Base-by-base conservation (phyloP, 176 grass and related monocot genomes). In the Oryza glaberrima region DNA sequence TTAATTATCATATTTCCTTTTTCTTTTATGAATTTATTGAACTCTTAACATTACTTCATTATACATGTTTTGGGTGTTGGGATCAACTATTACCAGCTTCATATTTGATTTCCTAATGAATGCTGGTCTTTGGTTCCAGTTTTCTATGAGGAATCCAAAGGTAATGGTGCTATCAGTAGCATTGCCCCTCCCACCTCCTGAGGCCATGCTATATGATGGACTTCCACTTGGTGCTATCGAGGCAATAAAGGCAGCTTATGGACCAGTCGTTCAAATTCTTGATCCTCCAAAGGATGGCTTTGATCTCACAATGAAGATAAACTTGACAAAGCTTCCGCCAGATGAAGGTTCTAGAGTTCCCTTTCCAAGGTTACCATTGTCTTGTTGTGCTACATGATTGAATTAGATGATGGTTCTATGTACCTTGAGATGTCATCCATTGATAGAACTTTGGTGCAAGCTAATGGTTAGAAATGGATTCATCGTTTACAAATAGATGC, bases 271-370 rank as follows among this genome's bases (percentile, higher is more conserved):
- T 81, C 94, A 99, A 79, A 99, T 99, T 87, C 90, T 96, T 46
- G 96, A 99, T 80, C 96, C 96, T 34, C 96, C 96, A 78, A 95
- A 95, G 80, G 96, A 98, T 72, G 91, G 96, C 23, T 99, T 96
- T 86, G 90, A 99, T 78, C 88, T 99, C 81, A 99, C 96, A 20
- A 87, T 99, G 91, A 99, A 99, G 90, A 95, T 99, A 87, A 94
- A 91, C 85, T 76, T 99, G 85, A 93, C 88, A 81, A 99, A 92
- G 85, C 84, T 99, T 84, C 94, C 96, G 30, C 65, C 88, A 91
- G 86, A 94, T 88, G 96, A 99, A 99, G 96, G 96, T 99, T 90
- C 94, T 92, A 86, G 91, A 92, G 91, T 99, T 96, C 89, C 81
- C 51, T 92, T 95, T 90, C 73, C 85, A 95, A 95, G 95, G 93